Conservation (phyloP, 192 early-diverging fungal genomes). For the Dissophora ornata region DNA sequence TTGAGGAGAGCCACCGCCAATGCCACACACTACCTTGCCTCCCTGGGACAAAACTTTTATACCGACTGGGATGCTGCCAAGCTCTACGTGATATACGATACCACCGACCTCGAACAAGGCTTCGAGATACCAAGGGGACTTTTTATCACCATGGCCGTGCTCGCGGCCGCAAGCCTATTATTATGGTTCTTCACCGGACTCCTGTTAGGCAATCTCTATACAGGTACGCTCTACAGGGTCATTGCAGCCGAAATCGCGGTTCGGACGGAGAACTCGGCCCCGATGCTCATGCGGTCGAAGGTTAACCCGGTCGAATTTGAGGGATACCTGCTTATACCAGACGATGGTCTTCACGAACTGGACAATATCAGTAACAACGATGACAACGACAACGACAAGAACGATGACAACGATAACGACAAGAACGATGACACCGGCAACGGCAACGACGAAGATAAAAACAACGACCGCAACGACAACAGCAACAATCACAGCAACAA, state of each 20-base stretch:
- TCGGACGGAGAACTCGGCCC: not conserved
- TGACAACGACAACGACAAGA: too few species aligned
- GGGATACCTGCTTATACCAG: not conserved
- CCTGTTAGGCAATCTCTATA: constrained; percentile 14
- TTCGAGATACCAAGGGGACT: constrained; percentile 16
- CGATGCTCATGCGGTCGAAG: constrained; percentile 1
- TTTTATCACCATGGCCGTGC: not conserved
- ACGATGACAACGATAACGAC: too few species aligned
- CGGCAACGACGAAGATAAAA: too few species aligned
- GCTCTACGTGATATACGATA: constrained; percentile 7
- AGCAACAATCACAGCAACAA: too few species aligned
- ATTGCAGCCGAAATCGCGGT: not conserved
- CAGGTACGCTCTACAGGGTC: constrained; percentile 6
- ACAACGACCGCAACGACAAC: too few species aligned
- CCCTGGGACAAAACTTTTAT: constrained; percentile 24
- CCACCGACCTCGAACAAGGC: not conserved
- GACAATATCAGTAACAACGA: too few species aligned
- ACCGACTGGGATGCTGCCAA: not conserved
- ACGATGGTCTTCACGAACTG: not conserved
- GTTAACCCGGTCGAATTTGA: not conserved
- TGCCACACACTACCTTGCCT: constrained; percentile 5
- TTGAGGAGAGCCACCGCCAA: not conserved
- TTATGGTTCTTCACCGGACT: not conserved
- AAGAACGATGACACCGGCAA: too few species aligned
- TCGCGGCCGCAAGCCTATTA: not conserved